Evolutionary conservation across 805 yeast species (phyloP).

Genomic region (Candida succiphila): DNA sequence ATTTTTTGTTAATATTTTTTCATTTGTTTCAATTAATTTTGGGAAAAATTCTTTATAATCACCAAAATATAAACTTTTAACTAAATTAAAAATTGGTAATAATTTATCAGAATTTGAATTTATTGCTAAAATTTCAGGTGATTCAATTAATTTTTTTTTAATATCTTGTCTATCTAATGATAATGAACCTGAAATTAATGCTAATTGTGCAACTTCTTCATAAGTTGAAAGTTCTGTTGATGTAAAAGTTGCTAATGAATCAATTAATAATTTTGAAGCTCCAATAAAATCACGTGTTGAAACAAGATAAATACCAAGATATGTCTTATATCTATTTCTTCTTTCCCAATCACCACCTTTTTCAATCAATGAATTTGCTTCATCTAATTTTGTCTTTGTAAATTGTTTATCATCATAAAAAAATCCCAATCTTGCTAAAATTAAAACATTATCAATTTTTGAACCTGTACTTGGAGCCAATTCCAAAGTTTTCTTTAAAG

Average conservation of each 20-base stretch:
- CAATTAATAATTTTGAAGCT: constrained; percentile 79
- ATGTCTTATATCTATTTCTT: constrained; percentile 88
- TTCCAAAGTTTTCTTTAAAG: constrained; percentile 64
- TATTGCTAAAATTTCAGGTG: constrained; percentile 85
- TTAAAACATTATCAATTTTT: constrained; percentile 77
- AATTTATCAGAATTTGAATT: constrained; percentile 60
- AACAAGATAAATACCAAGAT: constrained; percentile 73
- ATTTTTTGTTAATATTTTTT: constrained; percentile 56
- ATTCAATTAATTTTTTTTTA: constrained; percentile 77
- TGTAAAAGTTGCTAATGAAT: constrained; percentile 90
- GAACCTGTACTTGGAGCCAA: constrained; percentile 80
- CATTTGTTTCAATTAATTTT: constrained; percentile 65
- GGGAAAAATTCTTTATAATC: constrained; percentile 78
- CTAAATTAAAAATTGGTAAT: constrained; percentile 73
- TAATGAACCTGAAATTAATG: constrained; percentile 81
- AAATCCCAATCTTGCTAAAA: constrained; percentile 82
- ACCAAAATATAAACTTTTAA: constrained; percentile 80
- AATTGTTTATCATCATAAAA: constrained; percentile 71
- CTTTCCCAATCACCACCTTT: constrained; percentile 99
- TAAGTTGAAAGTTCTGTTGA: constrained; percentile 84
- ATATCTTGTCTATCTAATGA: constrained; percentile 75
- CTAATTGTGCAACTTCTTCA: constrained; percentile 82
- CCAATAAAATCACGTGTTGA: constrained; percentile 80
- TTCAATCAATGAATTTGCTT: constrained; percentile 68
- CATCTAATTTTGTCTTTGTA: constrained; percentile 64